Percentiles rank a stretch among this genome's conserved stretches.
phyloP scores from a whole-genome alignment of 305 asterid genomes.

The Fraxinus greggii region DNA sequence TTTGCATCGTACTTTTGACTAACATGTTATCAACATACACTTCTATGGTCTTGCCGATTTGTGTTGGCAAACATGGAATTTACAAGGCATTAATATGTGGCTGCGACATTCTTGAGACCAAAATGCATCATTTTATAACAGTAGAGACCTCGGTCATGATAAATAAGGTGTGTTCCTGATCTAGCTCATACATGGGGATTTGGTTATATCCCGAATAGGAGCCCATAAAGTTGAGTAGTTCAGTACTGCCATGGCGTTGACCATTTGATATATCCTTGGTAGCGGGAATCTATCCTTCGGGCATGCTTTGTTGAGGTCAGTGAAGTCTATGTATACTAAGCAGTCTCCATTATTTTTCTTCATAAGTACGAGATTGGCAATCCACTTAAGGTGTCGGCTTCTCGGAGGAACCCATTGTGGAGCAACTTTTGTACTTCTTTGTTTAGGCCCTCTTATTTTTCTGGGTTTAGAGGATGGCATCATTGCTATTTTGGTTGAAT shows the following conservation, averaged over 20 bases:
- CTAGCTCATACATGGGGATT: neutral
- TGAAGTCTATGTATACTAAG: neutral
- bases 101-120: neutral
- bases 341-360: neutral
- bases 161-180: neutral
- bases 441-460: too few relatives aligned
- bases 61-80: neutral
- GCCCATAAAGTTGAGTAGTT: neutral
- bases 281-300: neutral
- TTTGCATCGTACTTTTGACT: neutral
- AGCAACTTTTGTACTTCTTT: too few relatives aligned
- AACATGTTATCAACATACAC: neutral
- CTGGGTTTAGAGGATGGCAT: too few relatives aligned
- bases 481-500: too few relatives aligned
- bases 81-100: neutral
- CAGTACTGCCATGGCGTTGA: neutral
- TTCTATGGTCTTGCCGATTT: neutral
- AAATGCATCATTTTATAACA: too few relatives aligned
- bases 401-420: too few relatives aligned
- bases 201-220: neutral
- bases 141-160: neutral
- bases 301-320: neutral
- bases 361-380: neutral
- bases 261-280: neutral
- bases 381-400: too few relatives aligned